Evolutionary conservation across 202 grass and related monocot species (phyloP), one percentile per base, ranked within the genome.

Genomic region (Cymbopogon flexuosus): DNA sequence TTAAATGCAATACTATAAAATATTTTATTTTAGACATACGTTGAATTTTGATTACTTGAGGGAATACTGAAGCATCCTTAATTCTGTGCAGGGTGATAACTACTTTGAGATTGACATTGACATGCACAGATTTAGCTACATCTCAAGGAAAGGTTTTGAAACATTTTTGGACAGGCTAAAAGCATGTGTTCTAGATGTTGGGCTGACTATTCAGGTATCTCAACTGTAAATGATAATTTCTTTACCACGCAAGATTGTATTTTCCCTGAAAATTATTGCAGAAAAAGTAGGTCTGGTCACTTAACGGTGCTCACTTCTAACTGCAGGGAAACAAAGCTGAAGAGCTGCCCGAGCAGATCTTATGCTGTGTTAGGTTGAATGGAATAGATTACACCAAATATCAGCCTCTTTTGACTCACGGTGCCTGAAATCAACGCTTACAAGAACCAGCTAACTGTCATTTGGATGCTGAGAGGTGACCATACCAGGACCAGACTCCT

Each of bases 41-140:
- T 46, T 45, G 6, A 77, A 62, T 14, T 64, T 51, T 11, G 2
- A 81, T 82, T 54, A 14, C 12, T 57, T 2, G 40, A 64, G 63
- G 15, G 63, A 74, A 27, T 40, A 7, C 51, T 66, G 18, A 29
- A 66, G 59, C 37, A 75, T 84, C 45, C 57, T 79, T 83, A 18
- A 73, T 82, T 81, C 24, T 85, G 36, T 91, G 79, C 87, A 99
- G 96, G 85, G 89, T 70, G 90, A 91, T 46, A 93, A 90, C 51
- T 99, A 99, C 87, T 85, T 96, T 34, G 96, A 99, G 85, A 88
- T 99, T 52, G 96, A 99, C 87, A 88, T 99, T 84, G 96, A 99
- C 65, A 96, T 99, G 96, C 96, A 99, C 88, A 91, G 96, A 86
- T 99, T 99, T 85, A 93, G 96, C 78, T 99, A 99, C 85, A 99